A percentile compares a stretch with the other conserved stretches of the same genome.
Conservation (phyloP, 768 basidiomycete species). For the Thelephora ganbajun region DNA sequence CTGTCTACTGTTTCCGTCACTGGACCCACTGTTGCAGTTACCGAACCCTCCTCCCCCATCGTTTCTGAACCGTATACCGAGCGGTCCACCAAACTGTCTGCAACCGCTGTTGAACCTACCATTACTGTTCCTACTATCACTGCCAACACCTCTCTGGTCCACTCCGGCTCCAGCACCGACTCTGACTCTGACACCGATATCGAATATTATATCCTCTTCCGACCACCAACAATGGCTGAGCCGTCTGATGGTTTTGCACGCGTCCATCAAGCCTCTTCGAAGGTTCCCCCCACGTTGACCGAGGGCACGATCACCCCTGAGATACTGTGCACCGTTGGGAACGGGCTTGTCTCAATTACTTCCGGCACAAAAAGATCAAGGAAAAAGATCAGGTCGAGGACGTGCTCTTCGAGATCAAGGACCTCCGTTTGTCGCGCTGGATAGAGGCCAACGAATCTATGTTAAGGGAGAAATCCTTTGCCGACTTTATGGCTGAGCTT, state of each 20-base stretch:
- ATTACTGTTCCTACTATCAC: not conserved
- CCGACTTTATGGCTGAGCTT: not conserved
- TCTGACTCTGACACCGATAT: not conserved
- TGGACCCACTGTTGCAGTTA: not conserved
- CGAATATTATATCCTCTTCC: not conserved
- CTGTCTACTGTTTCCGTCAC: not conserved
- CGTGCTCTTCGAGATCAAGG: not conserved
- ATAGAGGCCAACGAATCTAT: not conserved
- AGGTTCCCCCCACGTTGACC: not conserved
- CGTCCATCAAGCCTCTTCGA: not conserved
- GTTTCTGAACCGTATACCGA: not conserved
- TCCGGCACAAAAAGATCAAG: not conserved
- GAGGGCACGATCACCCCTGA: not conserved
- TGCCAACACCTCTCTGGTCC: not conserved
- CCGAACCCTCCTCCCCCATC: not conserved
- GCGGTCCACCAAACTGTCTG: not conserved
- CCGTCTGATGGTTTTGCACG: not conserved
- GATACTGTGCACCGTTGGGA: not conserved
- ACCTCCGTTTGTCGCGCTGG: not conserved
- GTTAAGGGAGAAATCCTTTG: not conserved
- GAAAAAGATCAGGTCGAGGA: not conserved
- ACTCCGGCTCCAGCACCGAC: not conserved
- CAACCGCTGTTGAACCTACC: not conserved
- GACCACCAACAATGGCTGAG: not conserved
- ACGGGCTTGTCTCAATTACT: not conserved